Evolutionary conservation across 225 moss, liverwort and hornwort species (phyloP), one percentile per base, ranked within the genome.

Genomic region (Pseudisothecium myosuroides): DNA sequence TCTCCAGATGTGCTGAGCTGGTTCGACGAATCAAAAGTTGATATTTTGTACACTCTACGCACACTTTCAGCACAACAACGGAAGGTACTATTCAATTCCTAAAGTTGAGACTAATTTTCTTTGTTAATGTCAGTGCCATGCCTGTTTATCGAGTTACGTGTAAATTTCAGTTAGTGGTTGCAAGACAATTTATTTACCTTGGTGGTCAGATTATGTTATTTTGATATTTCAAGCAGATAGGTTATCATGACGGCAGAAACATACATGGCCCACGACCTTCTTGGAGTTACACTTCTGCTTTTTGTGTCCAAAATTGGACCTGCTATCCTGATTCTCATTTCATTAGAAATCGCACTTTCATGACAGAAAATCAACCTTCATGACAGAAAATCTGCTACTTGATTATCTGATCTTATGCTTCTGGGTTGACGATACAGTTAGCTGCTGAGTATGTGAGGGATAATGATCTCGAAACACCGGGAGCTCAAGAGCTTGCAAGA

Each of bases 51-150:
- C 72, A 91, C 96, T 20, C 87, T 98, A 29, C 93, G 96, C 54
- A 98, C 95, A 37, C 94, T 98, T 85, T 98, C 97, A 85, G 93
- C 92, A 65, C 89, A 92, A n/a, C 97, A 97, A 74, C 73, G 89
- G 74, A 89, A 86, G 86, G 89, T 89, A 63, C 21, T 71, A 34
- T 71, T 71, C 37, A 59, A n/a, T 68, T 29, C 61, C 81, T 66
- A 45, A 73, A 47, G 37, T 54, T 41, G 37, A 65, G 49, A 34
- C 58, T 58, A 34, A 39, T 56, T 71, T 71, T 77, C 54, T 77
- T 13, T 61, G 17, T 83, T 54, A 37, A 83, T 79, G 81, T 60
- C 43, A 52, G 10, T 83, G 87, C 59, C 59, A n/a, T 59, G 82
- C 62, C 32, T 50, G 88, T 66, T 47, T 82, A 45, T 18, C 37